Evolutionary conservation across 768 basidiomycete genomes (phyloP), one percentile per base, ranked within the genome.

Genomic region (Auricularia cornea): DNA sequence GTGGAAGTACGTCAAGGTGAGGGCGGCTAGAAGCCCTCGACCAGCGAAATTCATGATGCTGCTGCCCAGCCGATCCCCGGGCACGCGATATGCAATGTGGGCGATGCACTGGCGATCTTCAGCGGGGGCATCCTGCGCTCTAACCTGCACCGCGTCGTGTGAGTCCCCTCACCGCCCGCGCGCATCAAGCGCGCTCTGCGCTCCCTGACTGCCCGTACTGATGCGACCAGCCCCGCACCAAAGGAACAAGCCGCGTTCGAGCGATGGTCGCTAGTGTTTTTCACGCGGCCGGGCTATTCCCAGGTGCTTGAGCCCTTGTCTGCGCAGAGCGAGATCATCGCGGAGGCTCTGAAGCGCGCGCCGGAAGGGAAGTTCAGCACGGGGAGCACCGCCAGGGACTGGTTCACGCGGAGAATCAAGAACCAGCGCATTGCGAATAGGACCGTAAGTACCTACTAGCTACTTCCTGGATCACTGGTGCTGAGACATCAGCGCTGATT

Each of bases 191-290:
- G 26, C 35, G 38, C 38, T 65, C 57, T 44, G 31, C 20, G 2
- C 35, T 38, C 4, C 35, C 35, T 38, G 35, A 38, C 35, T 38
- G 10, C 35, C 35, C 35, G 16, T 8, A 38, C 0, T 38, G 20
- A 48, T 60, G 54, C 11, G 30, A 41, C 33, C 51, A 84, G 83
- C 73, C 81, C 85, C 11, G 84, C 88, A 0, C 87, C 88, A 0
- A 82, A 84, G 6, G 66, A 72, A 3, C 88, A 90, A 71, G 74
- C 74, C 1, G 70, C 75, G 6, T 71, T 77, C 32, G 81, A 82
- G 35, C 79, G 88, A 10, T 88, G 84, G 82, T 89, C 87, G 3
- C 73, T 88, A 12, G 87, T 86, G 0, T 89, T 82, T 72, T 88
- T 89, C 73, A 84, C 81, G 0, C 78, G 88, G 26, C 87, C 87